A percentile compares a stretch with the other conserved stretches of the same genome.
Conservation (phyloP, 192 early-diverging fungal species). For the Spinellus fusiger region DNA sequence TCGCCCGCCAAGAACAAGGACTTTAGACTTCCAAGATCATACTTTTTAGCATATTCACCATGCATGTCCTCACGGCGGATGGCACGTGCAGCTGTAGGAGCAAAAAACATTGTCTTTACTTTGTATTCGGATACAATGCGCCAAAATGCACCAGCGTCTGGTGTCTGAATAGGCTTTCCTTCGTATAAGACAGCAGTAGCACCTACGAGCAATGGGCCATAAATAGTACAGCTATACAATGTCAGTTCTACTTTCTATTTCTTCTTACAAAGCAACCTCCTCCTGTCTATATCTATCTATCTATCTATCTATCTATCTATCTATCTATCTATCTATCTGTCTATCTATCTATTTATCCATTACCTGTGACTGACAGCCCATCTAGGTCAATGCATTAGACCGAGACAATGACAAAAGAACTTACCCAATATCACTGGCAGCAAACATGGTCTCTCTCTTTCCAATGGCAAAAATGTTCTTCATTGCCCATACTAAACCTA, state of each 20-base stretch:
- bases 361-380: slow-evolving; percentile 79
- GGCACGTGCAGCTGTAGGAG: slow-evolving; percentile 83
- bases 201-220: slow-evolving; percentile 74
- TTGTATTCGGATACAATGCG: slow-evolving; percentile 72
- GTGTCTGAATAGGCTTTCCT: slow-evolving; percentile 78
- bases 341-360: neutral
- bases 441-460: slow-evolving; percentile 73
- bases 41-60: slow-evolving; percentile 46
- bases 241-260: too few species aligned
- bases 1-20: slow-evolving; percentile 79
- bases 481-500: slow-evolving; percentile 64
- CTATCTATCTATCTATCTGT: neutral
- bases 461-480: slow-evolving; percentile 64
- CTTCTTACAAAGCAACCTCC: neutral
- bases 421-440: slow-evolving; percentile 75
- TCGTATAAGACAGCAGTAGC: slow-evolving; percentile 78
- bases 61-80: slow-evolving; percentile 73
- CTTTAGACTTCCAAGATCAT: slow-evolving; percentile 55
- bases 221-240: slow-evolving; percentile 68
- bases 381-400: slow-evolving; percentile 1
- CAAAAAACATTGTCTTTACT: slow-evolving; percentile 71
- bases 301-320: neutral
- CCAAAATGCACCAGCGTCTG: slow-evolving; percentile 78
- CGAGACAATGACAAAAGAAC: neutral
- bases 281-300: neutral